These are phyloP conservation scores for Aspergillus glaucus DNA, from an alignment of 2,329 filamentous ascomycete species.

Conservation along the genomic window DNA sequence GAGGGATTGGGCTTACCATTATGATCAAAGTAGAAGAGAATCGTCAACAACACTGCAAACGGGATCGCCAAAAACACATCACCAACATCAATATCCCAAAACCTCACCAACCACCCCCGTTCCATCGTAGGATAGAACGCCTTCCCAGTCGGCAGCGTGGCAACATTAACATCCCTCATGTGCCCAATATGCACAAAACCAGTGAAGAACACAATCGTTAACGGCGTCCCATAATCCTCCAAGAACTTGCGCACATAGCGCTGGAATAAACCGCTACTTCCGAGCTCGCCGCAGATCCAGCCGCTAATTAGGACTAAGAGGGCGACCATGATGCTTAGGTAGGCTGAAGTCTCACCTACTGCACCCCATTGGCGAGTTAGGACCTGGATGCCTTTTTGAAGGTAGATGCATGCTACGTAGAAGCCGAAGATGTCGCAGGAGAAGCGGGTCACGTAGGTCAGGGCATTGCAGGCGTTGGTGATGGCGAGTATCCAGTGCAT, in stretches of 20 bases:
- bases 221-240: constrained; percentile 81
- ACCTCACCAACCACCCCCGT: constrained; percentile 69
- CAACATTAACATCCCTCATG: constrained; percentile 64
- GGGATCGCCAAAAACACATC: constrained; percentile 82
- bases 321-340: constrained; percentile 70
- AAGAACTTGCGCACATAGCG: constrained; percentile 73
- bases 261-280: constrained; percentile 64
- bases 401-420: constrained; percentile 86
- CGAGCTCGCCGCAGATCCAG: constrained; percentile 67
- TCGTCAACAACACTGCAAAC: constrained; percentile 74
- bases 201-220: constrained; percentile 80
- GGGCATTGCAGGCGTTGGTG: constrained; percentile 78
- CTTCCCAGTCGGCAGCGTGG: constrained; percentile 66
- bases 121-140: constrained; percentile 73
- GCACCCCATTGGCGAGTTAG: constrained; percentile 65
- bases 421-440: constrained; percentile 93
- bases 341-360: constrained; percentile 57
- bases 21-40: constrained; percentile 86
- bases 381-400: constrained; percentile 86
- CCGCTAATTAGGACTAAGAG: constrained; percentile 72
- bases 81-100: constrained; percentile 68
- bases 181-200: constrained; percentile 82
- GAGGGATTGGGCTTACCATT: constrained; percentile 54
- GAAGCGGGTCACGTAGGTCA: constrained; percentile 86
- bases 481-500: constrained; percentile 80